These are phyloP conservation scores for Saprolegnia diclina DNA, from an alignment of 352 stramenopile genomes.

Conservation along the genomic window DNA sequence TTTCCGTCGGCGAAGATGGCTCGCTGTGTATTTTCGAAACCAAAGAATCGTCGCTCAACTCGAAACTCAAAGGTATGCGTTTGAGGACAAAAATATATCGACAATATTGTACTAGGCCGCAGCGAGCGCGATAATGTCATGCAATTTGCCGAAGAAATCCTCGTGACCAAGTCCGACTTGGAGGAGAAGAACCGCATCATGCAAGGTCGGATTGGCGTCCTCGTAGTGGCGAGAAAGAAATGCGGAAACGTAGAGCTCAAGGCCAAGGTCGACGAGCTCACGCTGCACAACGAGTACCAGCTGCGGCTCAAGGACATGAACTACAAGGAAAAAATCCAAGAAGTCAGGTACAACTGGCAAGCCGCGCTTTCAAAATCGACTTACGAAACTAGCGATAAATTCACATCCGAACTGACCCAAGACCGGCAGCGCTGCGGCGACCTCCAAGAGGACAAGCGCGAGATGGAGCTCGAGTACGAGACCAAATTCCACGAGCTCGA, in stretches of 20 bases:
- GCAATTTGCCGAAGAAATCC: conserved; percentile 68
- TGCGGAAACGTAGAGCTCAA: conserved; percentile 80
- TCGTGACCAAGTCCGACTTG: conserved; percentile 87
- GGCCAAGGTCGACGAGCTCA: conserved; percentile 92
- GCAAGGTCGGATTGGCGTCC: conserved; percentile 22
- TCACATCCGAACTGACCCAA: conserved; percentile 89
- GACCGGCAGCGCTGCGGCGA: conserved; percentile 90
- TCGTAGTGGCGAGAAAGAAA: conserved; percentile 36
- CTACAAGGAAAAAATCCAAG: conserved; percentile 92
- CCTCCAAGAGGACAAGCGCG: conserved; percentile 86
- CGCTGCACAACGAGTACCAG: conserved; percentile 93
- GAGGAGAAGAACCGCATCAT: conserved; percentile 91
- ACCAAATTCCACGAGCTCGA: conserved; percentile 89
- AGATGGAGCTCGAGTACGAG: conserved; percentile 90
- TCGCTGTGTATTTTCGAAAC: conserved; percentile 89
- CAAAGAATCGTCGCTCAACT: conserved; percentile 35
- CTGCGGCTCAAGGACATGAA: conserved; percentile 93
- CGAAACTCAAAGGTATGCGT: conserved; percentile 30
- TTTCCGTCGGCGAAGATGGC: conserved; percentile 89
- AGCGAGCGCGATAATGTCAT: conserved; percentile 48
- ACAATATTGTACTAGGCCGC: background rate
- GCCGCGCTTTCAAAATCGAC: conserved; percentile 5
- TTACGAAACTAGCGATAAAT: conserved; percentile 56
- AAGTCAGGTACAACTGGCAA: conserved; percentile 56
- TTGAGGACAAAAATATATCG: conserved; percentile 13